These are phyloP conservation scores for Oenanthe sinensis DNA, from an alignment of 129 eudicot species.

Conservation along the genomic window DNA sequence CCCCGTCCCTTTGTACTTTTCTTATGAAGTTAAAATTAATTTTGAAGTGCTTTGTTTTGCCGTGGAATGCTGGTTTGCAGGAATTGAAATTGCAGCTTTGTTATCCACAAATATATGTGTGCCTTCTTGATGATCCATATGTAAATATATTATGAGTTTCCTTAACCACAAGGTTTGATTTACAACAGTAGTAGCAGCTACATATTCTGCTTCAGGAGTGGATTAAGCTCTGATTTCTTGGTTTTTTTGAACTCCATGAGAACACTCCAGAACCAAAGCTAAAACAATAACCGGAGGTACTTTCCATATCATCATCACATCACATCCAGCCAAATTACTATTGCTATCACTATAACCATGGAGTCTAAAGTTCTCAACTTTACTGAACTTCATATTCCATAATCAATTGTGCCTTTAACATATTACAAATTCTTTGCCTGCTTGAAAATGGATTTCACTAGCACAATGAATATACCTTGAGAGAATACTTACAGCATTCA, in stretches of 20 bases:
- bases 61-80: too few relatives aligned
- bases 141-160: too few relatives aligned
- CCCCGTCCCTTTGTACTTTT: too few relatives aligned
- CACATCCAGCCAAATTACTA: neutral
- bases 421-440: neutral
- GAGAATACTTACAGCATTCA: neutral
- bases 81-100: too few relatives aligned
- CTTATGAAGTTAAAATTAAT: too few relatives aligned
- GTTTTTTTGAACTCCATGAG: neutral
- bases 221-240: neutral
- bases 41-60: too few relatives aligned
- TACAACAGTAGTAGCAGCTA: neutral
- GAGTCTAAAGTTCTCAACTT: neutral
- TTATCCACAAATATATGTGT: too few relatives aligned
- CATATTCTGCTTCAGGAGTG: neutral
- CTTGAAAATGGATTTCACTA: neutral
- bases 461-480: neutral
- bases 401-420: neutral
- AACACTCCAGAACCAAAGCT: too few relatives aligned
- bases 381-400: neutral
- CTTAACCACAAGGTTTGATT: neutral
- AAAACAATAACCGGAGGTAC: neutral
- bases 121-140: too few relatives aligned
- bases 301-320: neutral
- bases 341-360: neutral